phyloP scores from a whole-genome alignment of 192 early-diverging fungal species.

The Backusella mclennaniae region DNA sequence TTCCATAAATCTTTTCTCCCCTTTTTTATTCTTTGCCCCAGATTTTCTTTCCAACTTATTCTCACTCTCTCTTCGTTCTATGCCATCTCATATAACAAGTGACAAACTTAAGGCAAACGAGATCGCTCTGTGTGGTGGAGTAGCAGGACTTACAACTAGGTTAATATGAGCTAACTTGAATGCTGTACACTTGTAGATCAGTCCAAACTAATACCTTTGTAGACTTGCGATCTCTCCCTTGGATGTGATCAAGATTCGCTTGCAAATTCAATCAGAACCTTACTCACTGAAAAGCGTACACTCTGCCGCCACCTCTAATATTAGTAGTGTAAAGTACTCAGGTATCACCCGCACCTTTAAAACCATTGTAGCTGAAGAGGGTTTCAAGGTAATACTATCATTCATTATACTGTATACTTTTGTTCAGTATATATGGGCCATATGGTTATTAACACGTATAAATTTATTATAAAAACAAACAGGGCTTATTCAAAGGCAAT shows the following conservation, averaged over 20 bases:
- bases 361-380: constrained; percentile 76
- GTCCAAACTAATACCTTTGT: constrained; percentile 4
- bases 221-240: constrained; percentile 86
- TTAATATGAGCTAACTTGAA: not conserved
- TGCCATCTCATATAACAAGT: constrained; percentile 29
- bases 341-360: constrained; percentile 63
- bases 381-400: constrained; percentile 57
- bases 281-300: not conserved
- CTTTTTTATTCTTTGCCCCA: not conserved
- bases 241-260: constrained; percentile 90
- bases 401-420: not conserved
- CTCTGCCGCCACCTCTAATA: constrained; percentile 36
- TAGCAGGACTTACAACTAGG: constrained; percentile 43
- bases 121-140: constrained; percentile 49
- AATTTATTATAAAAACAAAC: not conserved
- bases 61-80: not conserved
- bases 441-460: not conserved
- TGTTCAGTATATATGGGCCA: not conserved
- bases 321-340: constrained; percentile 46
- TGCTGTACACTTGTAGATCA: not conserved
- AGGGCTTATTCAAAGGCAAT: constrained; percentile 93
- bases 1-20: not conserved
- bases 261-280: constrained; percentile 45
- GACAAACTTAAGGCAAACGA: constrained; percentile 19
- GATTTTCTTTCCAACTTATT: constrained; percentile 1